Conservation (phyloP, 768 basidiomycete species). For the Lentinula detonsa region DNA sequence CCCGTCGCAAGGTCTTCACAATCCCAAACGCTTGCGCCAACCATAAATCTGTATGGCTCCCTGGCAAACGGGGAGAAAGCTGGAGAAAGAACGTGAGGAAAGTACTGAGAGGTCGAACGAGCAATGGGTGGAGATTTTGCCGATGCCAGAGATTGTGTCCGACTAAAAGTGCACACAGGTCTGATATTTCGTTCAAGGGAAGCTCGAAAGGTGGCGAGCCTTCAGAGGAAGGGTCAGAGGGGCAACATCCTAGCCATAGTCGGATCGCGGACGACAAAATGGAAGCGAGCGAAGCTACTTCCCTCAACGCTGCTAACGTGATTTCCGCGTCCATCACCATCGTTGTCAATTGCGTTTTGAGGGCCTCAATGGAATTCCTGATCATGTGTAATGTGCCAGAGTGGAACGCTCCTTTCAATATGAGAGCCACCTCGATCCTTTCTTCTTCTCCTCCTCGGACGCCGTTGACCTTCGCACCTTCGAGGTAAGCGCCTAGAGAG, state of each 20-base stretch:
- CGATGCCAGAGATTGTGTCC: slow-evolving; percentile 44
- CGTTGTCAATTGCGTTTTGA: not conserved
- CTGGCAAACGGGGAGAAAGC: slow-evolving; percentile 54
- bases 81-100: slow-evolving; percentile 50
- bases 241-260: slow-evolving; percentile 59
- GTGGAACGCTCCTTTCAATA: not conserved
- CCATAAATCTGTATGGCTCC: slow-evolving; percentile 54
- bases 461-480: slow-evolving; percentile 71
- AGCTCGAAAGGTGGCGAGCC: slow-evolving; percentile 52
- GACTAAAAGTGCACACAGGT: slow-evolving; percentile 42
- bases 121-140: slow-evolving; percentile 1
- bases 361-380: not conserved
- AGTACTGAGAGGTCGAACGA: slow-evolving; percentile 48
- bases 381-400: not conserved
- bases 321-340: not conserved
- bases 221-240: slow-evolving; percentile 24
- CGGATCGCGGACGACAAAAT: slow-evolving; percentile 31
- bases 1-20: slow-evolving; percentile 52
- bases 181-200: slow-evolving; percentile 52
- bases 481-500: slow-evolving; percentile 62
- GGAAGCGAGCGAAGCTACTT: not conserved
- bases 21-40: slow-evolving; percentile 59
- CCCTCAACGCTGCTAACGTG: not conserved
- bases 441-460: slow-evolving; percentile 62
- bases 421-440: slow-evolving; percentile 25